A percentile compares a stretch with the other conserved stretches of the same genome.
Evolutionary conservation across 371 early-diverging fungal species (phyloP).

Genomic region (Spiromyces aspiralis): DNA sequence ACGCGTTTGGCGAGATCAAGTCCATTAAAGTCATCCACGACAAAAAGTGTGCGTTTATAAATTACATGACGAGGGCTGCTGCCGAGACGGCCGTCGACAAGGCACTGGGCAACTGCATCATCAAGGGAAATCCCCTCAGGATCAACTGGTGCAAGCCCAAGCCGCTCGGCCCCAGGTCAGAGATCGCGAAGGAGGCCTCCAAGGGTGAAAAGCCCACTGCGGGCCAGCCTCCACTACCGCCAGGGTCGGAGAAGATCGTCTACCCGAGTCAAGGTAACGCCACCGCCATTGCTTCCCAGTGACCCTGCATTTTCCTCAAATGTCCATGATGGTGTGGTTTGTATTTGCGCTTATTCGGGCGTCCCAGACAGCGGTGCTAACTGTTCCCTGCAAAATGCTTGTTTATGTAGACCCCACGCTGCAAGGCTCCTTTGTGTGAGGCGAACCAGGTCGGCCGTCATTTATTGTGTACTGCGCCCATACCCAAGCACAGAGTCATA

Average conservation of each 20-base stretch:
- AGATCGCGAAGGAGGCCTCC: neutral
- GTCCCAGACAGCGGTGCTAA: too few species aligned
- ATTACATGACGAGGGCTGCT: conserved; percentile 52
- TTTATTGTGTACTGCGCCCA: too few species aligned
- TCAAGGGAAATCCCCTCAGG: conserved; percentile 8
- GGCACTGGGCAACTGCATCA: conserved; percentile 12
- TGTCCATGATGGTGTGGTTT: too few species aligned
- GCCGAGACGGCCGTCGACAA: conserved; percentile 56
- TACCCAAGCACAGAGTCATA: too few species aligned
- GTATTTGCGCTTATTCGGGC: too few species aligned
- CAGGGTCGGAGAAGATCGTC: neutral
- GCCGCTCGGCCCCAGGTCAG: conserved; percentile 22
- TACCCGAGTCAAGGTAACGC: conserved; percentile 1
- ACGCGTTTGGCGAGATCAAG: conserved; percentile 73
- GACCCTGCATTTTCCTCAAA: too few species aligned
- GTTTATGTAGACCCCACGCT: too few species aligned
- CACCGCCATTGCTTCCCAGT: neutral
- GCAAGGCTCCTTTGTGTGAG: too few species aligned
- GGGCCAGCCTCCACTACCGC: neutral
- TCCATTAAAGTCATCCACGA: conserved; percentile 65
- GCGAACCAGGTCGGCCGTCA: too few species aligned
- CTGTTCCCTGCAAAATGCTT: too few species aligned
- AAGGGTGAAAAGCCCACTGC: neutral
- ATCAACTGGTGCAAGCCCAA: conserved; percentile 18
- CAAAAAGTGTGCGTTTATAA: conserved; percentile 76